A percentile compares a stretch with the other conserved stretches of the same genome.
These are phyloP conservation scores for Nicotiana rustica DNA, from an alignment of 305 asterid genomes.

Conservation along the genomic window DNA sequence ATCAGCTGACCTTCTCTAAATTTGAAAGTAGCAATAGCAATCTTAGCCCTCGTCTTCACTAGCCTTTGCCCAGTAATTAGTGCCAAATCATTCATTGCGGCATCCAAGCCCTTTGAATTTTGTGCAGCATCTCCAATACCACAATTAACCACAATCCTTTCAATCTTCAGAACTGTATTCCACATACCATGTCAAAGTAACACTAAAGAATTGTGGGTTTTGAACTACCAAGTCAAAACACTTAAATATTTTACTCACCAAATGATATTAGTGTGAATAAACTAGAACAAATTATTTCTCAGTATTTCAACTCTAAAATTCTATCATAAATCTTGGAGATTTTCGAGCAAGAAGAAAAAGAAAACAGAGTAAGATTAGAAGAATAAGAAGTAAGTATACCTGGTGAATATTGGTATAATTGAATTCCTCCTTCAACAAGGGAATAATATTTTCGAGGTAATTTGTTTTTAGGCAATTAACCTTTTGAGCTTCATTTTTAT, in stretches of 20 bases:
- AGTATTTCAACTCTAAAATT: slow-evolving; percentile 10
- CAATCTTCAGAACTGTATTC: slow-evolving; percentile 75
- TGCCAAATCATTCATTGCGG: slow-evolving; percentile 91
- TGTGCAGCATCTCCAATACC: no score
- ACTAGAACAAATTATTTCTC: not conserved
- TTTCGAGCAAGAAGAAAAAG: no score
- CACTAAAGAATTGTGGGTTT: not conserved
- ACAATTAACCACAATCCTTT: slow-evolving; percentile 91
- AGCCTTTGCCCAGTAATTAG: slow-evolving; percentile 93
- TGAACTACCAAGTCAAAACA: not conserved
- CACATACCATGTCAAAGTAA: slow-evolving; percentile 2
- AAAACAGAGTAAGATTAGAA: not conserved
- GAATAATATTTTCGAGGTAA: slow-evolving; percentile 76
- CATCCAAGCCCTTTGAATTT: slow-evolving; percentile 94
- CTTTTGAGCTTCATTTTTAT: slow-evolving; percentile 75
- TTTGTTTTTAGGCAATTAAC: slow-evolving; percentile 67
- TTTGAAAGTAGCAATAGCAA: slow-evolving; percentile 91
- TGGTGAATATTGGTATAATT: slow-evolving; percentile 77
- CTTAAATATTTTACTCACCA: not conserved
- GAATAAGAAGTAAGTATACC: slow-evolving; percentile 42
- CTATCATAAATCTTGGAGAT: no score
- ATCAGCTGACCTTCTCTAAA: slow-evolving; percentile 82
- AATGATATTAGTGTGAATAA: not conserved
- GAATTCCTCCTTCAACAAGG: slow-evolving; percentile 85
- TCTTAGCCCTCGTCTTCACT: slow-evolving; percentile 88